Base-by-base conservation (phyloP, 1,284 basidiomycete genomes). In the Microbotryum violaceum region DNA sequence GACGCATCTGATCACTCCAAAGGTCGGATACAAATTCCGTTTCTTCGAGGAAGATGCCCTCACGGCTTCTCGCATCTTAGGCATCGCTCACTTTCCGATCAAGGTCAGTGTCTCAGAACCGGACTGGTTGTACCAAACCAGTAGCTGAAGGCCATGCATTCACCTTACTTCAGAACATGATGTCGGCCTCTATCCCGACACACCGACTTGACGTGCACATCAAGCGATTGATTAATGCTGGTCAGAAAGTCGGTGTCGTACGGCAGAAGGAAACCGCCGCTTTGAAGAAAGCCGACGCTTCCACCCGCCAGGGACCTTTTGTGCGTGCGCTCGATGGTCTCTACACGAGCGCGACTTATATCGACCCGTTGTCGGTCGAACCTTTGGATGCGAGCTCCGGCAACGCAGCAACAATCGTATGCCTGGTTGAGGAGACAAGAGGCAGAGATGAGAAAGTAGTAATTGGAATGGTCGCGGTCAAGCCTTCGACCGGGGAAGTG, bases 221-320 rank as follows among this genome's bases (percentile, higher is more conserved):
- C 54, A 90, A 88, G 77, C 91, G 91, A 87, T 80, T 97, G 42
- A 81, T 97, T 49, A 85, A 88, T 1, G 82, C 85, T 58, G 93
- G 93, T 0, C 81, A 91, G 74, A 89, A 91, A 83, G 82, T 98
- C 54, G 94, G 94, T 12, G 84, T 98, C 14, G 85, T 96, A 1
- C 82, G 86, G n/a, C 94, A 97, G 75, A 84, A 82, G 4, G 94
- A 98, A 77, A 97, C 94, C 0, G 90, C 94, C 0, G 94, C 94
- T 9, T 9, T 20, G 37, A 14, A 42, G 3, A 2, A 16, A 27
- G 10, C 7, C 27, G 25, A 8, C 45, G 58, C 27, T 56, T 29
- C 27, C 18, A 86, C 66, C 81, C 85, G 54, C 89, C 87, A 42
- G 71, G 81, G 83, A 0, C 85, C 89, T 0, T 98, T 98, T 71